phyloP scores from a whole-genome alignment of 2,329 filamentous ascomycete species.

The Aspergillus sp. region DNA sequence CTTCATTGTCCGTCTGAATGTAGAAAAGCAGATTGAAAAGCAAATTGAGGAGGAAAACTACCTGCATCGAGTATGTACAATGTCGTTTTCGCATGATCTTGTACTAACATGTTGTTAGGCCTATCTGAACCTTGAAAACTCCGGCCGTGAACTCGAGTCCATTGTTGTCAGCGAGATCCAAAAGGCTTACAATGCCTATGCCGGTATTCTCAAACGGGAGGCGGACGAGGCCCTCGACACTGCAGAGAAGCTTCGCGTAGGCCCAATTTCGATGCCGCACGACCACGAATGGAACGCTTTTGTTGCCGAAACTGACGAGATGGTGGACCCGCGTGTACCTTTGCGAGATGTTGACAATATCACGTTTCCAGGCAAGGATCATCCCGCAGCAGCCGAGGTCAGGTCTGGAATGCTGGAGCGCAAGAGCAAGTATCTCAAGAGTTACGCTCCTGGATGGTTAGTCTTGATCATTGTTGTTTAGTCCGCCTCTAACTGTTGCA shows the following conservation, averaged over 20 bases:
- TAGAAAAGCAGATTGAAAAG: slow-evolving; percentile 87
- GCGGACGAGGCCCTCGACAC: slow-evolving; percentile 79
- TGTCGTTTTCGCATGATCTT: background rate
- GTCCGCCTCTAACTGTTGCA: slow-evolving; percentile 39
- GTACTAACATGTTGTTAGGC: slow-evolving; percentile 62
- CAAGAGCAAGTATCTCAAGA: slow-evolving; percentile 98
- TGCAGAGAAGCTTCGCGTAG: slow-evolving; percentile 78
- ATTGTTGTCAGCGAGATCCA: slow-evolving; percentile 98
- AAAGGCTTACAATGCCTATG: slow-evolving; percentile 94
- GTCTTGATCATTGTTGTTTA: slow-evolving; percentile 34
- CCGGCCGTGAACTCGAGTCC: slow-evolving; percentile 90
- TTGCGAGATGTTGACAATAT: slow-evolving; percentile 80
- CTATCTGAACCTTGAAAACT: slow-evolving; percentile 91
- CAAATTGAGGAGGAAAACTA: slow-evolving; percentile 98
- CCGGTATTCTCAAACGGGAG: slow-evolving; percentile 88
- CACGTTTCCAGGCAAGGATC: slow-evolving; percentile 86
- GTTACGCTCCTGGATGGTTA: slow-evolving; percentile 93
- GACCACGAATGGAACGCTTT: slow-evolving; percentile 90
- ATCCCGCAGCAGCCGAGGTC: slow-evolving; percentile 81
- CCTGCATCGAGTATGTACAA: slow-evolving; percentile 74
- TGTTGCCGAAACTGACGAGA: slow-evolving; percentile 77
- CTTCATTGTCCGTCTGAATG: slow-evolving; percentile 80
- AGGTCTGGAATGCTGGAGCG: slow-evolving; percentile 89
- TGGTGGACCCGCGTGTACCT: slow-evolving; percentile 82
- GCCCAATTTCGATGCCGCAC: slow-evolving; percentile 90